Percentiles rank a stretch among this genome's conserved stretches.
Conservation (phyloP, 1,284 basidiomycete species). For the Cystobasidiaceae sp. region DNA sequence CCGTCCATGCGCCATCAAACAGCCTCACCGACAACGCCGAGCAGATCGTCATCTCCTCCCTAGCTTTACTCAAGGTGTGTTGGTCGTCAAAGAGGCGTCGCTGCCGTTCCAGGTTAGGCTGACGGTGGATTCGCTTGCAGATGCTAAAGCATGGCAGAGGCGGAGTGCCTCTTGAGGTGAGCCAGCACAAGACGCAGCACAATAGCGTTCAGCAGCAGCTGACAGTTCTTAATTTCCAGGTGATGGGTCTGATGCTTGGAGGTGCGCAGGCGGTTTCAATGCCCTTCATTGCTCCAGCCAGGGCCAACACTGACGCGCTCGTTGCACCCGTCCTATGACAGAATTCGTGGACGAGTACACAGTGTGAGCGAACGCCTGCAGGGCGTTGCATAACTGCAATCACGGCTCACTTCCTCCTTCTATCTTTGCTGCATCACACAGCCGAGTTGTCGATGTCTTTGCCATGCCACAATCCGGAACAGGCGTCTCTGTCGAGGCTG, state of each 20-base stretch:
- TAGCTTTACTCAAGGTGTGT: slow-evolving; percentile 81
- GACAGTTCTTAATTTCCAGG: not conserved
- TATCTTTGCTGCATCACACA: slow-evolving; percentile 39
- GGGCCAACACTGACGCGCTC: not conserved
- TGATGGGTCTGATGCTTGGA: slow-evolving; percentile 92
- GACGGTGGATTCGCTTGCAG: slow-evolving; percentile 50
- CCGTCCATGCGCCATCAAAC: slow-evolving; percentile 27
- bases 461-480: slow-evolving; percentile 99
- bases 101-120: not conserved
- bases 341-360: slow-evolving; percentile 99
- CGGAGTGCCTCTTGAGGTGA: slow-evolving; percentile 99
- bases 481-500: slow-evolving; percentile 96
- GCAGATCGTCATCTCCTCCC: slow-evolving; percentile 90
- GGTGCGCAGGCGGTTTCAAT: not conserved
- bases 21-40: slow-evolving; percentile 57
- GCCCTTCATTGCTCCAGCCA: too few relatives aligned
- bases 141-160: slow-evolving; percentile 99
- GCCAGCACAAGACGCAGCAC: not conserved
- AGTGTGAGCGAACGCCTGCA: slow-evolving; percentile 49
- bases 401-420: not conserved
- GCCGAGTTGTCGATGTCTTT: slow-evolving; percentile 93
- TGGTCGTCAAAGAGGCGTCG: not conserved
- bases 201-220: not conserved
- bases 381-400: not conserved
- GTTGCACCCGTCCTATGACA: not conserved